phyloP scores from a whole-genome alignment of 2,329 filamentous ascomycete genomes.

The Myriangium duriaei region DNA sequence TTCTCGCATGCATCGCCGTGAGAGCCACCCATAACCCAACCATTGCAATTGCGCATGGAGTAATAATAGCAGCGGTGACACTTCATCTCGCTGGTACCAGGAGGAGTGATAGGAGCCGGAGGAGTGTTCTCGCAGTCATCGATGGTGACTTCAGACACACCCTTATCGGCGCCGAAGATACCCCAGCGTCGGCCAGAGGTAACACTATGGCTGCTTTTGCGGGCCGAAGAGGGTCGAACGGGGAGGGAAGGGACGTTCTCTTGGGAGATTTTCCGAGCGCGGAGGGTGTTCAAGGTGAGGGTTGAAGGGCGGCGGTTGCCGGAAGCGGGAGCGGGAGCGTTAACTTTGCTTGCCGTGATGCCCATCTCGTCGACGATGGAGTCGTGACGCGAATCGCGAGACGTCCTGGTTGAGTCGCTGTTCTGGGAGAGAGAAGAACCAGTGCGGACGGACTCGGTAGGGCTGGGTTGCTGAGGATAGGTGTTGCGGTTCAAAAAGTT shows the following conservation, averaged over 20 bases:
- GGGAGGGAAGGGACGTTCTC: constrained; percentile 7
- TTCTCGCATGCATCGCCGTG: constrained; percentile 24
- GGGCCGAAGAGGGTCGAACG: constrained; percentile 8
- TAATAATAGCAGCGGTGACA: constrained; percentile 26
- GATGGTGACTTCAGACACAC: constrained; percentile 1
- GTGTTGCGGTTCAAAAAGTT: constrained; percentile 12
- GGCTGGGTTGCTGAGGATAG: constrained; percentile 2
- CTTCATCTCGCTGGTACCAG: constrained; percentile 17
- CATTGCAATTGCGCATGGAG: constrained; percentile 24
- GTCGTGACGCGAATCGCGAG: constrained; percentile 9
- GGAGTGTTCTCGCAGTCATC: constrained; percentile 13
- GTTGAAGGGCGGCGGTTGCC: constrained; percentile 13
- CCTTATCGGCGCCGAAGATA: constrained; percentile 10
- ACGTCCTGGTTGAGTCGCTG: constrained; percentile 6
- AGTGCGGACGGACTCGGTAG: constrained; percentile 1
- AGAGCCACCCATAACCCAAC: constrained; percentile 23
- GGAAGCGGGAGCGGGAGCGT: constrained; percentile 6
- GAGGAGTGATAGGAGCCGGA: constrained; percentile 12
- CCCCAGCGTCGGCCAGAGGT: constrained; percentile 11
- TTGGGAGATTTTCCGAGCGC: constrained; percentile 11
- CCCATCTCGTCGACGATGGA: constrained; percentile 13
- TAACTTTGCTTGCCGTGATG: constrained; percentile 9
- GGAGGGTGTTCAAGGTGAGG: constrained; percentile 11
- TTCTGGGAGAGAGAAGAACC: constrained; percentile 6
- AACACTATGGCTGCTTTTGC: constrained; percentile 12